phyloP scores from a whole-genome alignment of 139 green algal species.

The Volvox reticuliferus region DNA sequence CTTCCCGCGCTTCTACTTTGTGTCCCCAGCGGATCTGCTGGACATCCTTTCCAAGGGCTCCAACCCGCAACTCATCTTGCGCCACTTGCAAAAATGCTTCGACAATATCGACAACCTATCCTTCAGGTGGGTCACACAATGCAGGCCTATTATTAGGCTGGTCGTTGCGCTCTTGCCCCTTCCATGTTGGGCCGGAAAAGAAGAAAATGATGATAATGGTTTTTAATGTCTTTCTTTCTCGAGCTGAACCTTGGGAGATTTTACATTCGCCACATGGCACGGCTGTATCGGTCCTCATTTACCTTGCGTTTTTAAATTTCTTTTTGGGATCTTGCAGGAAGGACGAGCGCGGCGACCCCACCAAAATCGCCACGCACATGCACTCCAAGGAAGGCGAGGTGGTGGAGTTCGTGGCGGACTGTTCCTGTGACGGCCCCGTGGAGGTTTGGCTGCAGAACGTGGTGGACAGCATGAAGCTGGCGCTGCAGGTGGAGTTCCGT shows the following conservation, averaged over 20 bases:
- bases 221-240: too few relatives aligned
- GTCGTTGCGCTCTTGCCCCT: too few relatives aligned
- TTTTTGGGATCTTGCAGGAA: constrained; percentile 35
- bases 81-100: constrained; percentile 94
- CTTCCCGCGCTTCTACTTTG: constrained; percentile 92
- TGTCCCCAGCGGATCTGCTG: constrained; percentile 86
- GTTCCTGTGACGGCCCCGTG: constrained; percentile 81
- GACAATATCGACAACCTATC: constrained; percentile 48
- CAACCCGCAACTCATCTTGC: constrained; percentile 82
- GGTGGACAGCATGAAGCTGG: constrained; percentile 85
- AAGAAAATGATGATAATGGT: too few relatives aligned
- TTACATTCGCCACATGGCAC: background rate
- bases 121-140: too few relatives aligned
- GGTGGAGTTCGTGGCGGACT: constrained; percentile 83
- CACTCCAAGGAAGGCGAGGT: constrained; percentile 88
- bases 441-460: constrained; percentile 92
- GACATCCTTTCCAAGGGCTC: constrained; percentile 91
- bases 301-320: background rate
- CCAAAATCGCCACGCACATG: constrained; percentile 88
- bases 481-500: constrained; percentile 79
- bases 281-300: background rate
- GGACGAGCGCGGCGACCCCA: constrained; percentile 69
- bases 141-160: too few relatives aligned
- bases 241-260: too few relatives aligned
- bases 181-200: too few relatives aligned